A percentile compares a stretch with the other conserved stretches of the same genome.
phyloP scores from a whole-genome alignment of 345 rosid genomes.

The Mallotus nudiflorus region DNA sequence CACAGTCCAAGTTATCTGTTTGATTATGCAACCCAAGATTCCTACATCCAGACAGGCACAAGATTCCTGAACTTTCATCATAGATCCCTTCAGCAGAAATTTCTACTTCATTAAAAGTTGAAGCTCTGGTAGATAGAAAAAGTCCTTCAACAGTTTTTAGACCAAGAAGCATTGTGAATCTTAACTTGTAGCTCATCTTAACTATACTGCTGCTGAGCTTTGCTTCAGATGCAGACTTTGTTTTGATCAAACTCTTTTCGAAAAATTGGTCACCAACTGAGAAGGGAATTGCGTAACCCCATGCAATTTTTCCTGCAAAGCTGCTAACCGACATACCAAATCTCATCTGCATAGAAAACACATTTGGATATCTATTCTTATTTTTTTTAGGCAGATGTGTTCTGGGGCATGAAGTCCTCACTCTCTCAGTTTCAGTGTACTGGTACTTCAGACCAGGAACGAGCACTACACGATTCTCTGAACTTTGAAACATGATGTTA shows the following conservation, averaged over 20 bases:
- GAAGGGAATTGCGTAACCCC: constrained; percentile 1
- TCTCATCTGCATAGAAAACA: not conserved
- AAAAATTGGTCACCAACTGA: not conserved
- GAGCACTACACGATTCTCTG: not conserved
- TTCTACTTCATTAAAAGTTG: not conserved
- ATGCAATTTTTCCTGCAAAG: not conserved
- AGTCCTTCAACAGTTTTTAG: not conserved
- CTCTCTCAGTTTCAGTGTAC: not conserved
- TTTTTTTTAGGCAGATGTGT: not conserved
- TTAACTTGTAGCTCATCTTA: constrained; percentile 1
- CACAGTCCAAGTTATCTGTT: constrained; percentile 7
- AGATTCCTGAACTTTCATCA: not conserved
- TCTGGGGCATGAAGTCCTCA: not conserved
- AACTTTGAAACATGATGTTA: not conserved
- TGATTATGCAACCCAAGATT: not conserved
- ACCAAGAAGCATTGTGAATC: not conserved
- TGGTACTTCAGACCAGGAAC: constrained; percentile 7
- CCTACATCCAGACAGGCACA: constrained; percentile 11
- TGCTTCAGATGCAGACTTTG: no score
- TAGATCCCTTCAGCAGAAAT: constrained; percentile 13
- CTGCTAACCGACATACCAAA: not conserved
- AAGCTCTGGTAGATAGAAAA: not conserved
- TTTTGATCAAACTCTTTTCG: not conserved
- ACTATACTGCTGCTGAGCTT: not conserved
- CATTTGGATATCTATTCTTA: not conserved